Percentiles rank a stretch among this genome's conserved stretches.
phyloP scores from a whole-genome alignment of 2,329 filamentous ascomycete species.

The Sporothrix mexicana region DNA sequence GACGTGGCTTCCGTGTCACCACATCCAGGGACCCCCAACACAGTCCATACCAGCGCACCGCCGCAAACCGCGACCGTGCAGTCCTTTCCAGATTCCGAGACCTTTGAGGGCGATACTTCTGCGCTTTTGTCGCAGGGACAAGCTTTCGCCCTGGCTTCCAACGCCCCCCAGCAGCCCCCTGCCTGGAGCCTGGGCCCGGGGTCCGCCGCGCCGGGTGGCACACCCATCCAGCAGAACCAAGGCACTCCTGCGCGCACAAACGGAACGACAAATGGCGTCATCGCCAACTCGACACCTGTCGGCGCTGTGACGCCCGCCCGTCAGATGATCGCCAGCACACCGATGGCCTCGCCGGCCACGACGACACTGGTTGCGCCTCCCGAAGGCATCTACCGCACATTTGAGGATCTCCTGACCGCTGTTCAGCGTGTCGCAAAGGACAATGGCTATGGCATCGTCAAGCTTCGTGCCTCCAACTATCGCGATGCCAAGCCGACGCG shows the following conservation, averaged over 20 bases:
- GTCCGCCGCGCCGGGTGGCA: conserved; percentile 26
- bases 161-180: conserved; percentile 36
- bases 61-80: conserved; percentile 21
- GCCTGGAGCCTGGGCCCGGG: conserved; percentile 37
- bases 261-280: conserved; percentile 27
- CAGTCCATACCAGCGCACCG: conserved; percentile 26
- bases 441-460: conserved; percentile 67
- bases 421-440: conserved; percentile 67
- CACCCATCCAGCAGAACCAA: conserved; percentile 35
- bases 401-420: conserved; percentile 63
- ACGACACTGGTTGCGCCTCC: conserved; percentile 59
- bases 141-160: conserved; percentile 39
- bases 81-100: neutral
- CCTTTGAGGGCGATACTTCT: conserved; percentile 17
- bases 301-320: conserved; percentile 39
- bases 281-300: conserved; percentile 23
- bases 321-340: conserved; percentile 34
- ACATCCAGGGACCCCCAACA: conserved; percentile 20
- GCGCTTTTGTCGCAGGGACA: conserved; percentile 33
- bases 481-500: conserved; percentile 67
- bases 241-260: conserved; percentile 36
- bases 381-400: conserved; percentile 64
- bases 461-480: conserved; percentile 67
- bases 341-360: conserved; percentile 40
- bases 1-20: conserved; percentile 27